Percentiles rank a stretch among this genome's conserved stretches.
These are phyloP conservation scores for Chaetomium sp. DNA, from an alignment of 2,329 filamentous ascomycete genomes.

Conservation along the genomic window DNA sequence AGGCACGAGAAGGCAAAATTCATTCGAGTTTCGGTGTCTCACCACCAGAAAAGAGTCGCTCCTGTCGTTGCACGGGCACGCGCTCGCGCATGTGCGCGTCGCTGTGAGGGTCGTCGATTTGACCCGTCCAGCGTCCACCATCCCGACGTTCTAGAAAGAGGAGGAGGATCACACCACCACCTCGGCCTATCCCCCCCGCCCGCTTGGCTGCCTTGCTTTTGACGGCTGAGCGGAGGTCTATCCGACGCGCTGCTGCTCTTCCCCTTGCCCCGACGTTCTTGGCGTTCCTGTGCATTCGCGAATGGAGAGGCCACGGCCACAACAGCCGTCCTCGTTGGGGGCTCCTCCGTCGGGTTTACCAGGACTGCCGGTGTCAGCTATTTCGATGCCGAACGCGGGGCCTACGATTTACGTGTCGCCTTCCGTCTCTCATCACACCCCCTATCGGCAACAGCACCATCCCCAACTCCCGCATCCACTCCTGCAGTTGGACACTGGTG, in stretches of 20 bases:
- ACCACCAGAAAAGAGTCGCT: no score
- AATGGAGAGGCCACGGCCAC: conserved; percentile 4
- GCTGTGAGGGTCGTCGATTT: no score
- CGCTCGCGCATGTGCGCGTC: no score
- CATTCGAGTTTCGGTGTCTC: no score
- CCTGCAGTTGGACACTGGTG: not conserved
- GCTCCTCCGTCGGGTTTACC: not conserved
- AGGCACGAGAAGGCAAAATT: no score
- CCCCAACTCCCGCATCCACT: not conserved
- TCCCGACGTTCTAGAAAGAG: no score
- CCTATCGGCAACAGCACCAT: not conserved
- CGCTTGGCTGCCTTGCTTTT: no score
- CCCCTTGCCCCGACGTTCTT: not conserved
- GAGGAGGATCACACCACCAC: not conserved
- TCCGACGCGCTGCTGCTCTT: not conserved
- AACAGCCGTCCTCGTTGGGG: not conserved
- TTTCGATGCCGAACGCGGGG: conserved; percentile 6
- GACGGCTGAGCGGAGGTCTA: not conserved
- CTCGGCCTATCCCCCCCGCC: not conserved
- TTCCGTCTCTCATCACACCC: not conserved
- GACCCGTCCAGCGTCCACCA: no score
- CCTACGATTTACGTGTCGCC: conserved; percentile 21
- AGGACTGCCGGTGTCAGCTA: conserved; percentile 4
- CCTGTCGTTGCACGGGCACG: no score
- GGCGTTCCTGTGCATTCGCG: not conserved